Percentiles rank a stretch among this genome's conserved stretches.
Conservation (phyloP, 1,284 basidiomycete genomes). For the Sanguinoderma infundibulare region DNA sequence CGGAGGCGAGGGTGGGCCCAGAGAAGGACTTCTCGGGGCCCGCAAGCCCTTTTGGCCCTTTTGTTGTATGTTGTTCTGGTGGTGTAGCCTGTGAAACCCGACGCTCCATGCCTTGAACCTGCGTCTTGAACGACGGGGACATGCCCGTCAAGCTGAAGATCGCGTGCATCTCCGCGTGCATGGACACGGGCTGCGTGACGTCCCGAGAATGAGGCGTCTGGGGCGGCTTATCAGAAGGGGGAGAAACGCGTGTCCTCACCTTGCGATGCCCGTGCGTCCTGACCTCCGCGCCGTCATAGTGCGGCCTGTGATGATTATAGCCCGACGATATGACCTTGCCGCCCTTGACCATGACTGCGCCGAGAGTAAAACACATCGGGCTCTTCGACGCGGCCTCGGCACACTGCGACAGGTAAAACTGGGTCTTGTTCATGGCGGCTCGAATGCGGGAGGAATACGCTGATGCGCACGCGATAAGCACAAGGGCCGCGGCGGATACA, state of each 20-base stretch:
- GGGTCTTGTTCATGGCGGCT: conserved; percentile 48
- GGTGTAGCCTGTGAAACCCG: conserved; percentile 36
- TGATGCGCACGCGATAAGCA: not conserved
- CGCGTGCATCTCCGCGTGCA: conserved; percentile 68
- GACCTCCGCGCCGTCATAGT: conserved; percentile 54
- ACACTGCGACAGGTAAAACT: conserved; percentile 59
- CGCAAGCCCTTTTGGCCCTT: conserved; percentile 33
- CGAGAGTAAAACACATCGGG: conserved; percentile 59
- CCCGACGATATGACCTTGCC: conserved; percentile 59
- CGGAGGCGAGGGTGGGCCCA: conserved; percentile 24
- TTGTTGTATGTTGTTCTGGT: conserved; percentile 31
- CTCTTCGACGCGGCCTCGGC: conserved; percentile 55
- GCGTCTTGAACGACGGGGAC: conserved; percentile 58
- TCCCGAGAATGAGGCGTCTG: not conserved
- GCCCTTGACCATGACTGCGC: conserved; percentile 60
- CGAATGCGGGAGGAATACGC: not conserved
- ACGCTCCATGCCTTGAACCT: conserved; percentile 49
- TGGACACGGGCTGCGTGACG: conserved; percentile 47
- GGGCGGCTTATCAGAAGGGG: no score
- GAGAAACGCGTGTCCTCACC: conserved; percentile 17
- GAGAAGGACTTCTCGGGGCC: conserved; percentile 28
- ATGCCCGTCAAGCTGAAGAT: conserved; percentile 58
- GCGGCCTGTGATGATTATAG: conserved; percentile 58
- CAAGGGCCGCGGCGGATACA: not conserved
- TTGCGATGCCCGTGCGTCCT: conserved; percentile 47